A percentile compares a stretch with the other conserved stretches of the same genome.
Evolutionary conservation across 768 basidiomycete genomes (phyloP).

Genomic region (Leccinellum albellum): DNA sequence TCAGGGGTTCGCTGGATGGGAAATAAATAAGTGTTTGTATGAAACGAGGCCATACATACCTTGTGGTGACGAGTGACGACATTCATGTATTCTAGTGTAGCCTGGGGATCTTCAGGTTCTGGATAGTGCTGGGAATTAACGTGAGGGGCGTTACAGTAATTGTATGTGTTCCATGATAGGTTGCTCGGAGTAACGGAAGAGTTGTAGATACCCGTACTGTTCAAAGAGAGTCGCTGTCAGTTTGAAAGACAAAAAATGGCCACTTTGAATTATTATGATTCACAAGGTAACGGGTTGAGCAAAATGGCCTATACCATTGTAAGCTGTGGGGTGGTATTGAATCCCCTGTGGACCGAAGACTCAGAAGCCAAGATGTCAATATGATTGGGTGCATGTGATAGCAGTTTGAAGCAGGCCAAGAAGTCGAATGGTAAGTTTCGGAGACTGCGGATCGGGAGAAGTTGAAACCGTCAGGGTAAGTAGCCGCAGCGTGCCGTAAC

Average conservation of each 20-base stretch:
- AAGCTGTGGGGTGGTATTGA: background rate
- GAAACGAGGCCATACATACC: slow-evolving; percentile 30
- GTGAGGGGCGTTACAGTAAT: slow-evolving; percentile 51
- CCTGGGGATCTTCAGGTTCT: slow-evolving; percentile 25
- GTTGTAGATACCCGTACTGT: slow-evolving; percentile 38
- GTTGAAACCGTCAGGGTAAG: background rate
- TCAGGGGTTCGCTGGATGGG: slow-evolving; percentile 43
- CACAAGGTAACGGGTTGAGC: background rate
- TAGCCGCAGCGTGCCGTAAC: too few relatives aligned
- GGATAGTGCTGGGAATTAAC: slow-evolving; percentile 39
- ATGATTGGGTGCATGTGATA: background rate
- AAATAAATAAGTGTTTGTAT: background rate
- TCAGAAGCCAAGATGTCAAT: background rate
- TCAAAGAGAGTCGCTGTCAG: slow-evolving; percentile 8
- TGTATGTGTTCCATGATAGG: slow-evolving; percentile 49
- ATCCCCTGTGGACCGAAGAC: background rate
- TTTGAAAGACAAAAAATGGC: background rate
- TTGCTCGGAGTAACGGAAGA: slow-evolving; percentile 39
- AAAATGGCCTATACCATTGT: slow-evolving; percentile 4
- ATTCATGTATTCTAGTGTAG: slow-evolving; percentile 39
- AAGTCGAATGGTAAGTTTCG: background rate
- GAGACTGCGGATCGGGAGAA: background rate
- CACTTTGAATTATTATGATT: background rate
- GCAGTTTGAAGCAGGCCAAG: background rate
- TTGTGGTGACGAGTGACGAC: slow-evolving; percentile 47